Percentiles rank a stretch among this genome's conserved stretches.
Conservation (phyloP, 192 early-diverging fungal genomes). For the Diversispora eburnea region DNA sequence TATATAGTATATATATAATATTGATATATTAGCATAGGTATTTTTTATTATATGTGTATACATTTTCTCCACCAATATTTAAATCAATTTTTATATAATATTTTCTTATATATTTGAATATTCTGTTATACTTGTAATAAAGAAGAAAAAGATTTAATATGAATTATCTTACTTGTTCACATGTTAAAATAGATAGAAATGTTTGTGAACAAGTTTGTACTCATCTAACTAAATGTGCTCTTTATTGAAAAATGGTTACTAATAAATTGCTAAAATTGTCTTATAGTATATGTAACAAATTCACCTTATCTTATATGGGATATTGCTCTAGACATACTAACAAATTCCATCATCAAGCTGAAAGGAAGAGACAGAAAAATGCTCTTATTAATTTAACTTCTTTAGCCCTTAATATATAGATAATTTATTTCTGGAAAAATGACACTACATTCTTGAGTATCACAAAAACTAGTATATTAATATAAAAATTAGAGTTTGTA, state of each 20-base stretch:
- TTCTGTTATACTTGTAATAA: conserved; percentile 14
- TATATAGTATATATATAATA: too few relatives aligned
- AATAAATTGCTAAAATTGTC: too few relatives aligned
- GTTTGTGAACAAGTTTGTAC: conserved; percentile 10
- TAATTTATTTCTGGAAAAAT: too few relatives aligned
- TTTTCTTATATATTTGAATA: conserved; percentile 11
- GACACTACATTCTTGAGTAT: too few relatives aligned
- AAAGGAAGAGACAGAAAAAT: conserved; percentile 6
- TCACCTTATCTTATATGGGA: neutral
- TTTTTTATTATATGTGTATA: conserved; percentile 8
- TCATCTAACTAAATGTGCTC: conserved; percentile 6
- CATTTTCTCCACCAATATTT: conserved; percentile 4
- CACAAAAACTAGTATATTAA: too few relatives aligned
- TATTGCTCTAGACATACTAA: conserved; percentile 7
- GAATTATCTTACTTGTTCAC: neutral
- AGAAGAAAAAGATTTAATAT: conserved; percentile 6
- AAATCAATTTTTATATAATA: conserved; percentile 10
- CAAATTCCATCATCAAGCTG: neutral
- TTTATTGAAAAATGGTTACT: conserved; percentile 1
- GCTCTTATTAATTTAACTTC: too few relatives aligned
- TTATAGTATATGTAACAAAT: conserved; percentile 1
- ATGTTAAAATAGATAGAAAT: conserved; percentile 9
- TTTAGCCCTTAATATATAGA: too few relatives aligned
- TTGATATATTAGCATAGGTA: neutral
- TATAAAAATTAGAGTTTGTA: too few relatives aligned